Conservation (phyloP, 257 asterid genomes). For the Petrea volubilis region DNA sequence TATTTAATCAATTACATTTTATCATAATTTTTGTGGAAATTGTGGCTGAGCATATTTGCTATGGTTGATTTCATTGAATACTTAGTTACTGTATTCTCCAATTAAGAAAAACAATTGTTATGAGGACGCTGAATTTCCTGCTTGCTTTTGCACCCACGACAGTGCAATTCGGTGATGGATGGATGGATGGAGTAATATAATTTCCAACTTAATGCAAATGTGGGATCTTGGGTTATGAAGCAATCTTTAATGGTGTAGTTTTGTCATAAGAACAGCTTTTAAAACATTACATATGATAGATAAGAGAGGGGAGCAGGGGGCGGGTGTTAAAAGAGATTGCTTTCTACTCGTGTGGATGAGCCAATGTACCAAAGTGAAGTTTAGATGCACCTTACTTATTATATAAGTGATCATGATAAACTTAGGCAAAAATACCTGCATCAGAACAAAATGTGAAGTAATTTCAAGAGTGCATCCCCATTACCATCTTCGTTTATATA, state of each 20-base stretch:
- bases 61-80: background rate
- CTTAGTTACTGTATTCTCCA: background rate
- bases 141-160: background rate
- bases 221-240: background rate
- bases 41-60: background rate
- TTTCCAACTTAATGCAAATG: background rate
- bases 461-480: background rate
- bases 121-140: background rate
- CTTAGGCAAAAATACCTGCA: background rate
- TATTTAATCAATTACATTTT: background rate
- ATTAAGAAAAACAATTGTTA: background rate
- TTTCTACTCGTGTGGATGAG: background rate
- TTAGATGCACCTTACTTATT: background rate
- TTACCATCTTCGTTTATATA: background rate
- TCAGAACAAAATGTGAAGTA: background rate
- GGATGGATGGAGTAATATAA: background rate
- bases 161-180: background rate
- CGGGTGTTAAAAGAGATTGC: background rate
- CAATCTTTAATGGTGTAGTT: background rate
- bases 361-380: background rate
- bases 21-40: background rate
- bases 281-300: too few relatives aligned
- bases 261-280: too few relatives aligned
- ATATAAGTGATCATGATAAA: background rate
- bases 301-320: background rate